Conservation (phyloP, 495 filamentous ascomycete species). For the Chaetomium cochliodes region DNA sequence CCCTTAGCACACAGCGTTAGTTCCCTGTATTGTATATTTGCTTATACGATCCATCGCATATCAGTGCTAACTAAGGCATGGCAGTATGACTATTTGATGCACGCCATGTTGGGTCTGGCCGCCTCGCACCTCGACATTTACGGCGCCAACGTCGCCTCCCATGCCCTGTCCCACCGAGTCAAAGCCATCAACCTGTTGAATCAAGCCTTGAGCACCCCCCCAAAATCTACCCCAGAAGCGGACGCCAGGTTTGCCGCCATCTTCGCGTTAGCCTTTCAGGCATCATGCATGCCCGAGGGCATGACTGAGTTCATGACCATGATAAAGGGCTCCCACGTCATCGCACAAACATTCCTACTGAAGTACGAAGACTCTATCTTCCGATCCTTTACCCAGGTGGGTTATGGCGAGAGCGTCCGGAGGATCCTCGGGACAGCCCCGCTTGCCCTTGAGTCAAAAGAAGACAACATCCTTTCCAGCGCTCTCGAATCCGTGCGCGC, state of each 20-base stretch:
- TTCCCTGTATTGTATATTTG: conserved; percentile 1
- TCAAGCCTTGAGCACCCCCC: conserved; percentile 36
- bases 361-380: conserved; percentile 44
- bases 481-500: conserved; percentile 32
- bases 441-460: conserved; percentile 16
- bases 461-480: conserved; percentile 31
- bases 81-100: conserved; percentile 45
- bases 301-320: conserved; percentile 56
- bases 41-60: background rate
- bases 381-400: conserved; percentile 32
- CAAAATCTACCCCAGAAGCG: conserved; percentile 37
- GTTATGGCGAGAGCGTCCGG: conserved; percentile 28
- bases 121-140: conserved; percentile 47
- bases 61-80: background rate
- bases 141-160: conserved; percentile 26
- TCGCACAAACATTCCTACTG: conserved; percentile 41
- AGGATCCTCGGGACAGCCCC: conserved; percentile 12
- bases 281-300: conserved; percentile 53
- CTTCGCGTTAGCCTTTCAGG: conserved; percentile 54
- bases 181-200: conserved; percentile 50
- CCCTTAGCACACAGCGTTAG: conserved; percentile 49
- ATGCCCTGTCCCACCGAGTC: conserved; percentile 49
- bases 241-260: conserved; percentile 52
- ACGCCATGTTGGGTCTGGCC: conserved; percentile 53
- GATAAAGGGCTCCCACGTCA: conserved; percentile 50